phyloP scores from a whole-genome alignment of 257 asterid genomes.

The Rubia yunnanensis region DNA sequence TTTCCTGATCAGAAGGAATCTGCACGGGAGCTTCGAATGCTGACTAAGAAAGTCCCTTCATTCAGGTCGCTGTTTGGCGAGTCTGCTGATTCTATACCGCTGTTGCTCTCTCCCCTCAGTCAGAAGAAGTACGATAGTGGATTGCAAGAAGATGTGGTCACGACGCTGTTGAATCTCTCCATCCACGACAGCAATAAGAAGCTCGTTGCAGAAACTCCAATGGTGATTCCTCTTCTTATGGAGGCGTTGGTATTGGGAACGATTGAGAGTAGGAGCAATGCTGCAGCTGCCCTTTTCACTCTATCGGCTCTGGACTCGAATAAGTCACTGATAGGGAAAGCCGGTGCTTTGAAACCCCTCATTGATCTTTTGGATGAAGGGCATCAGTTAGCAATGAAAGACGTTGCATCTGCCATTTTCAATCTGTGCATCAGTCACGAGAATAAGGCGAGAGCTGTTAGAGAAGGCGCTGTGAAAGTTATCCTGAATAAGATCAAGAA shows the following conservation, averaged over 20 bases:
- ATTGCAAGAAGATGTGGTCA: slow-evolving; percentile 80
- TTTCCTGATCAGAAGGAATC: slow-evolving; percentile 58
- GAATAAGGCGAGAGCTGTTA: slow-evolving; percentile 64
- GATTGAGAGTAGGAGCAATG: slow-evolving; percentile 65
- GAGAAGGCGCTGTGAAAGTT: slow-evolving; percentile 62
- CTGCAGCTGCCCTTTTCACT: slow-evolving; percentile 89
- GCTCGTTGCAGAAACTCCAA: slow-evolving; percentile 74
- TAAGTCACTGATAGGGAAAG: slow-evolving; percentile 63
- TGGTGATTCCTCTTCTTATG: slow-evolving; percentile 53
- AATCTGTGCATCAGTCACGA: slow-evolving; percentile 65
- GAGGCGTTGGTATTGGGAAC: slow-evolving; percentile 59
- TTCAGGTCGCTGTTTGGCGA: slow-evolving; percentile 75
- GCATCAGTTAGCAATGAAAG: slow-evolving; percentile 53
- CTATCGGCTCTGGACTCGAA: slow-evolving; percentile 75
- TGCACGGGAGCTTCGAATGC: slow-evolving; percentile 56
- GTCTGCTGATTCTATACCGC: slow-evolving; percentile 42
- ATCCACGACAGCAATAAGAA: slow-evolving; percentile 82
- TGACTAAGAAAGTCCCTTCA: slow-evolving; percentile 69
- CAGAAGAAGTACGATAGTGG: slow-evolving; percentile 18
- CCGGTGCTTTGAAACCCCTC: slow-evolving; percentile 60
- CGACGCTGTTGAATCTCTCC: slow-evolving; percentile 71
- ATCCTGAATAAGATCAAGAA: slow-evolving; percentile 45
- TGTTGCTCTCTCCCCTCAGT: slow-evolving; percentile 54
- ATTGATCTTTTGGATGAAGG: slow-evolving; percentile 68
- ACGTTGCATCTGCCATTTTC: slow-evolving; percentile 79